phyloP scores from a whole-genome alignment of 768 basidiomycete species.

The Pholiota microspora region DNA sequence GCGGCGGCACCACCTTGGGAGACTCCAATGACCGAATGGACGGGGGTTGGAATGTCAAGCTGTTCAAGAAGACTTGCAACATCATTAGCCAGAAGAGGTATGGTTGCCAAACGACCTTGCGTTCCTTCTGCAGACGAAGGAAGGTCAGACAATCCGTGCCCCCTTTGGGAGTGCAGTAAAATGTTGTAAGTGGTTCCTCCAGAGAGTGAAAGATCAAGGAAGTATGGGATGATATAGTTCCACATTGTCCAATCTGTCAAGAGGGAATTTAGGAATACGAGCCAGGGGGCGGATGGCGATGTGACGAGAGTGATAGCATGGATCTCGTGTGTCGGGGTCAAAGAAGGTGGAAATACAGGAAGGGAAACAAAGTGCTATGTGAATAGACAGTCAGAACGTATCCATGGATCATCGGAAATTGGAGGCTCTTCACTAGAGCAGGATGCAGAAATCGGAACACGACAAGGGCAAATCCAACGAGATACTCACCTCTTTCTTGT shows the following conservation, averaged over 20 bases:
- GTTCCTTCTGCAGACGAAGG: conserved; percentile 15
- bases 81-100: conserved; percentile 44
- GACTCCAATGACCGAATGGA: conserved; percentile 48
- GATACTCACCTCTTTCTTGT: conserved; percentile 38
- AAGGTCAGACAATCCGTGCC: conserved; percentile 46
- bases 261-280: conserved; percentile 50
- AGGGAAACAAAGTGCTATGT: conserved; percentile 39
- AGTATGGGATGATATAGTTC: conserved; percentile 39
- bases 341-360: conserved; percentile 26
- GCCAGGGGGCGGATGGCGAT: conserved; percentile 43
- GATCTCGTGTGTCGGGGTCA: conserved; percentile 28
- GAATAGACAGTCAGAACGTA: neutral
- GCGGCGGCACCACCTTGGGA: conserved; percentile 53
- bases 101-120: conserved; percentile 29
- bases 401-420: neutral
- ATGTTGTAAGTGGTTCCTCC: conserved; percentile 37
- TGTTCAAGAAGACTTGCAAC: conserved; percentile 35
- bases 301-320: conserved; percentile 41
- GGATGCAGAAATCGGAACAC: neutral
- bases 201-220: conserved; percentile 27
- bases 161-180: conserved; percentile 49
- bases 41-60: conserved; percentile 33
- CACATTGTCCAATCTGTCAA: conserved; percentile 49
- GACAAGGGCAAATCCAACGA: neutral
- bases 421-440: neutral